Base-by-base conservation (phyloP, 495 filamentous ascomycete genomes). In the Penicillium roqueforti region DNA sequence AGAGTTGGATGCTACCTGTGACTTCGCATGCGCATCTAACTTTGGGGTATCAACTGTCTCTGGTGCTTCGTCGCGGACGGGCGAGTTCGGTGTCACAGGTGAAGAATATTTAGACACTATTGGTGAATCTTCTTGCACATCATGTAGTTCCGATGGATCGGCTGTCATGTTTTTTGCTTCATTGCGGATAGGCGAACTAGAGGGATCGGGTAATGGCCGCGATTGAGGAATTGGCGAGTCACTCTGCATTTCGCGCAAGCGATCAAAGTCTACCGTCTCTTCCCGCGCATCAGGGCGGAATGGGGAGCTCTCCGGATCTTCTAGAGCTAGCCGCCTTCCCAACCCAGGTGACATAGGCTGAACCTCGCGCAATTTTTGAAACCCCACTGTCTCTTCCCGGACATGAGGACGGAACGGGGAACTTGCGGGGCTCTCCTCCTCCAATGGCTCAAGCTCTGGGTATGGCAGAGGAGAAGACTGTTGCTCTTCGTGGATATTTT, bases 331-430 rank as follows among this genome's bases (percentile, higher is more conserved):
- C 26, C 49, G 59, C 28, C 60, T 53, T 41, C 47, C 62, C 14
- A 61, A 19, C 6, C 43, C 61, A 19, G 59, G 53, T 5, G 63
- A 68, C 47, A 60, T 46, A 2, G 50, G 42, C 23, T 62, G 51
- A 13, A 58, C 59, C 14, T 59, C 57, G n/a, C 59, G 59, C 38
- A 75, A 40, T 20, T 50, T 56, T 16, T 66, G 53, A 20, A 63
- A 60, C 53, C 69, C 67, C 16, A 62, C 65, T 0, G 69, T 70
- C 25, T 70, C 63, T 43, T 75, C 70, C 34, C 63, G 55, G 5
- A 42, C 65, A 43, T 69, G 58, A 7, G 53, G 53, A 5, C 65
- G 61, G 53, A 73, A 76, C 1, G 72, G 72, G 18, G 72, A 76
- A 42, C 71, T 74, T 11, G 53, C 60, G 0, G 54, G 48, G 18